Percentiles rank a stretch among this genome's conserved stretches.
phyloP scores from a whole-genome alignment of 2,329 filamentous ascomycete genomes.

The Magnaporthiopsis poae region DNA sequence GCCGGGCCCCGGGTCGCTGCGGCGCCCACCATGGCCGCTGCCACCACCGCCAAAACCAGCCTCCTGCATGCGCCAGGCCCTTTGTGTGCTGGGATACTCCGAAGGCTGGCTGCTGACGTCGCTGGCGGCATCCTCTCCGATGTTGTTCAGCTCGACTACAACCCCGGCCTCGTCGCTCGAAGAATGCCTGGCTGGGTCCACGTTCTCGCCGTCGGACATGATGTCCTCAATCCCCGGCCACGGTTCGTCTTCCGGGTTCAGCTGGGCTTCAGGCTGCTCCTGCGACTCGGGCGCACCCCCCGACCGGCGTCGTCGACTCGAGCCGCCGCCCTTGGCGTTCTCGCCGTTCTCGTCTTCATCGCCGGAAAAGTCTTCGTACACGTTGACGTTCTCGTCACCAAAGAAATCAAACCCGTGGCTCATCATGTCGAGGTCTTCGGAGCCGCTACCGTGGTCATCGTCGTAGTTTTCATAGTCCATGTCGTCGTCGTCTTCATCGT shows the following conservation, averaged over 20 bases:
- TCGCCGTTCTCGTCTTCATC: constrained; percentile 21
- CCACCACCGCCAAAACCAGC: neutral
- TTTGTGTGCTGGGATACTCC: constrained; percentile 46
- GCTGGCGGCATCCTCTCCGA: constrained; percentile 15
- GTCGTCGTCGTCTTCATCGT: constrained; percentile 21
- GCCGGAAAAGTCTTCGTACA: constrained; percentile 22
- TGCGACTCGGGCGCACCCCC: neutral
- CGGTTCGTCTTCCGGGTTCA: constrained; percentile 42
- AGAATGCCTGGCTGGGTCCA: constrained; percentile 27
- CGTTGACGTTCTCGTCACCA: constrained; percentile 22
- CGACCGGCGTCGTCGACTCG: neutral
- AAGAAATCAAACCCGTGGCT: constrained; percentile 15
- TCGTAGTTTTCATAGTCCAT: constrained; percentile 28
- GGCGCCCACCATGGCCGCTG: constrained; percentile 8
- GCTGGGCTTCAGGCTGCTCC: constrained; percentile 13
- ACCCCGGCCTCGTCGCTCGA: constrained; percentile 13
- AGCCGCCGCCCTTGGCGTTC: constrained; percentile 14
- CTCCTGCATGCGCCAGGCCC: constrained; percentile 25
- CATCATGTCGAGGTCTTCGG: constrained; percentile 13
- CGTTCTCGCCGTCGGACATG: constrained; percentile 41
- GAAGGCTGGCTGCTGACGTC: constrained; percentile 42
- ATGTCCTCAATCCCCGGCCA: constrained; percentile 48
- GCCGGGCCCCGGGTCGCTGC: neutral
- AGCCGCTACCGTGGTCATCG: constrained; percentile 22
- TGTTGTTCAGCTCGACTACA: constrained; percentile 7